A percentile compares a stretch with the other conserved stretches of the same genome.
Evolutionary conservation across 192 early-diverging fungal species (phyloP).

Genomic region (Gaertneriomyces sp.): DNA sequence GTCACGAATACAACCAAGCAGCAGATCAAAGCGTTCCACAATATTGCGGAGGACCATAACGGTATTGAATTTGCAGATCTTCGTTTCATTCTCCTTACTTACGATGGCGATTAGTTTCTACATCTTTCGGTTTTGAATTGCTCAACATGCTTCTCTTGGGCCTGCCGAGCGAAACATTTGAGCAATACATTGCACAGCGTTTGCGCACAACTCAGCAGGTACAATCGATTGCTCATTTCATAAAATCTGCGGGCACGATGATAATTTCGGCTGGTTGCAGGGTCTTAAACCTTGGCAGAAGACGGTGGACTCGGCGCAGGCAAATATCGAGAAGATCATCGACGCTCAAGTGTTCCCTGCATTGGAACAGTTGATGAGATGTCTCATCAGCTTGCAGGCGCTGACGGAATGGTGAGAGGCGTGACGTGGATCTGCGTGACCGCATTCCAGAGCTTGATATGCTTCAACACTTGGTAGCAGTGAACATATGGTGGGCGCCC

Average conservation of each 20-base stretch:
- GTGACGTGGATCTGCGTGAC: no score
- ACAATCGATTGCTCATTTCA: no score
- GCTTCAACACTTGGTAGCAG: no score
- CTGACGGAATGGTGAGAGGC: no score
- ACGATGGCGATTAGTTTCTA: neutral
- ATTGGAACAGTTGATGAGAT: no score
- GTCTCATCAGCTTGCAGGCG: no score
- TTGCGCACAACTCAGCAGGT: neutral
- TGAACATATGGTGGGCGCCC: no score
- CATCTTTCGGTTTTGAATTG: slow-evolving; percentile 5
- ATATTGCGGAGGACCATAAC: slow-evolving; percentile 9
- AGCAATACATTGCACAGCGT: slow-evolving; percentile 13
- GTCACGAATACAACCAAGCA: neutral
- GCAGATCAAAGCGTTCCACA: slow-evolving; percentile 10
- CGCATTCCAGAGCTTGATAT: no score
- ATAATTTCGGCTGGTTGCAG: neutral
- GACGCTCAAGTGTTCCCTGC: no score
- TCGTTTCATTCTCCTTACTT: neutral
- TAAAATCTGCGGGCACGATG: no score
- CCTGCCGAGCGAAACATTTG: slow-evolving; percentile 7
- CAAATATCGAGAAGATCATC: no score
- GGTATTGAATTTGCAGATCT: neutral
- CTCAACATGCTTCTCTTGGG: slow-evolving; percentile 15
- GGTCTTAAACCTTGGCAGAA: slow-evolving; percentile 8
- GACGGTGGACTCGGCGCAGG: neutral